Conservation (phyloP, 2,329 filamentous ascomycete genomes). For the Diaporthe sp. region DNA sequence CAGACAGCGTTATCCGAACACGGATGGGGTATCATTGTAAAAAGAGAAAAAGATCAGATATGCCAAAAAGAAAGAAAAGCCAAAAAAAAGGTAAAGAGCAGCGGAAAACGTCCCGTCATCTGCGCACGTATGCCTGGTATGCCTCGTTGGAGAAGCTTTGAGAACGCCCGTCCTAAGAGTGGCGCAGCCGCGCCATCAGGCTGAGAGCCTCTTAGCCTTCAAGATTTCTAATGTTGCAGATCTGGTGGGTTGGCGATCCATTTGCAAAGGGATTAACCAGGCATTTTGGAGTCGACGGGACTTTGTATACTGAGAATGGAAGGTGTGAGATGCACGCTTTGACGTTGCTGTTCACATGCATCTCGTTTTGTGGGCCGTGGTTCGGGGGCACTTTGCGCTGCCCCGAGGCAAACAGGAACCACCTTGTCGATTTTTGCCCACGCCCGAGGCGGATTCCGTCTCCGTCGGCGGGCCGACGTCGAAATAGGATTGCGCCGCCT, state of each 20-base stretch:
- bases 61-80: slow-evolving; percentile 42
- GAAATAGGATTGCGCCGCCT: neutral
- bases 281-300: neutral
- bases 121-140: neutral
- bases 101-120: slow-evolving; percentile 43
- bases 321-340: neutral
- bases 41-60: slow-evolving; percentile 43
- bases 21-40: slow-evolving; percentile 68
- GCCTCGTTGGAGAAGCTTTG: neutral
- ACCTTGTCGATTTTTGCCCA: slow-evolving; percentile 39
- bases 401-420: slow-evolving; percentile 33
- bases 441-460: neutral
- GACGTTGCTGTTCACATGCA: neutral
- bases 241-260: too few species aligned
- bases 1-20: slow-evolving; percentile 66
- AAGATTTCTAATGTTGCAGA: too few species aligned
- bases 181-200: slow-evolving; percentile 52
- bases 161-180: neutral
- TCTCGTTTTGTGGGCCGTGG: neutral
- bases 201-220: slow-evolving; percentile 43
- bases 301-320: slow-evolving; percentile 12
- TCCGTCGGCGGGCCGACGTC: neutral
- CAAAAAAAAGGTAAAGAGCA: slow-evolving; percentile 41
- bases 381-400: slow-evolving; percentile 22
- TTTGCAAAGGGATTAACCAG: neutral